phyloP scores from a whole-genome alignment of 2,329 filamentous ascomycete species.

The Fusarium caatingaense region DNA sequence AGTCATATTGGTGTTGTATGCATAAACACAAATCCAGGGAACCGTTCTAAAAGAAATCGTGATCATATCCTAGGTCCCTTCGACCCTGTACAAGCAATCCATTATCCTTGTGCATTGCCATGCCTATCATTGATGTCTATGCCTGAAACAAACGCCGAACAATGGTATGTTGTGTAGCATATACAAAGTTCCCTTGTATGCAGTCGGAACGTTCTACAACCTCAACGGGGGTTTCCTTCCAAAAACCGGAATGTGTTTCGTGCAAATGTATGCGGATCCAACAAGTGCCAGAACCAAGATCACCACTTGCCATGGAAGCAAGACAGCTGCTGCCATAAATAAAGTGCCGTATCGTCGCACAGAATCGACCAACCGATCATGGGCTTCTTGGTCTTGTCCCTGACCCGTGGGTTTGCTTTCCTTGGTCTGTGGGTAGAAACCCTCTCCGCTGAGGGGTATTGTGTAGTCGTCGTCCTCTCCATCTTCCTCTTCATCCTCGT shows the following conservation, averaged over 20 bases:
- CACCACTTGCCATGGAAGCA: conserved; percentile 59
- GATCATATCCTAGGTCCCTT: conserved; percentile 13
- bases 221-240: conserved; percentile 36
- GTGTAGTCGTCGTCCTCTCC: conserved; percentile 44
- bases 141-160: conserved; percentile 47
- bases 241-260: conserved; percentile 45
- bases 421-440: conserved; percentile 23
- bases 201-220: conserved; percentile 42
- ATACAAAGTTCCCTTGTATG: conserved; percentile 23
- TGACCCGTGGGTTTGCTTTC: conserved; percentile 47
- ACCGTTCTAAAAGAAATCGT: conserved; percentile 35
- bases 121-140: conserved; percentile 24
- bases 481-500: conserved; percentile 41
- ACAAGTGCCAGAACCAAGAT: conserved; percentile 50
- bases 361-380: conserved; percentile 54
- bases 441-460: conserved; percentile 39
- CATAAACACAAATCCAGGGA: conserved; percentile 27
- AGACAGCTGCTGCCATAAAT: conserved; percentile 58
- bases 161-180: conserved; percentile 45
- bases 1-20: conserved; percentile 31
- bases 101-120: conserved; percentile 15
- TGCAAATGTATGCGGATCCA: conserved; percentile 57
- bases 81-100: conserved; percentile 9
- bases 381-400: conserved; percentile 50
- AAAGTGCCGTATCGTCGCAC: conserved; percentile 58